Evolutionary conservation across 176 grass and related monocot species (phyloP).

Genomic region (Aegilops tauschii): DNA sequence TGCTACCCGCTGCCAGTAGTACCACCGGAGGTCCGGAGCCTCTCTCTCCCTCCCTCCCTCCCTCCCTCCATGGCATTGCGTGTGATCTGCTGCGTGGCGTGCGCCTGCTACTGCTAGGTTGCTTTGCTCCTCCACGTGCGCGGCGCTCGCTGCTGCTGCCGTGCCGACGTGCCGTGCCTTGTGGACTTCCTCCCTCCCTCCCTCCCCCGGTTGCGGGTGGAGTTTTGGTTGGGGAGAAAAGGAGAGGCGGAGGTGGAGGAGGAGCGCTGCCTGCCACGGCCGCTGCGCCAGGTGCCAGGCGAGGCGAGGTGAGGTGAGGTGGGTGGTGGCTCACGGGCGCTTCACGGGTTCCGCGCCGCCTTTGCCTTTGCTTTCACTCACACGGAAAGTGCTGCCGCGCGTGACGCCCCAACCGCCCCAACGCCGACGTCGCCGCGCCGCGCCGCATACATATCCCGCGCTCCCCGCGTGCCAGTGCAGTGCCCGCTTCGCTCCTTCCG

Average conservation of each 20-base stretch:
- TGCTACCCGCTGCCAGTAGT: neutral
- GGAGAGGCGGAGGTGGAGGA: slow-evolving; percentile 25
- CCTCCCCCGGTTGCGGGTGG: neutral
- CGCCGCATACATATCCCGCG: neutral
- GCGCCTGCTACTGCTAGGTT: no score
- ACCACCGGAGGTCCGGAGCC: no score
- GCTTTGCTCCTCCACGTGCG: neutral
- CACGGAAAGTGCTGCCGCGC: slow-evolving; percentile 37
- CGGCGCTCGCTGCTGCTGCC: neutral
- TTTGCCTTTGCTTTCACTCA: slow-evolving; percentile 30
- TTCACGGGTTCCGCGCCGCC: slow-evolving; percentile 43
- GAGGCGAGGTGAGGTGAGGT: neutral
- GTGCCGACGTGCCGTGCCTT: slow-evolving; percentile 21
- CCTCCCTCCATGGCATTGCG: neutral
- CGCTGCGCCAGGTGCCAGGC: neutral
- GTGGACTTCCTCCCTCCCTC: slow-evolving; percentile 4
- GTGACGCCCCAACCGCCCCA: slow-evolving; percentile 43
- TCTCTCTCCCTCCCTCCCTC: no score
- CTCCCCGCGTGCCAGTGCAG: neutral
- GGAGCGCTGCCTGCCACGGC: neutral
- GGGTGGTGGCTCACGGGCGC: slow-evolving; percentile 37
- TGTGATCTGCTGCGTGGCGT: neutral
- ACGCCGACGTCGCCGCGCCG: slow-evolving; percentile 28
- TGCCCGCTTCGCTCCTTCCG: neutral
- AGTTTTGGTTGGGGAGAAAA: slow-evolving; percentile 27